Evolutionary conservation across 371 early-diverging fungal genomes (phyloP).

Genomic region (Gilbertella persicaria): DNA sequence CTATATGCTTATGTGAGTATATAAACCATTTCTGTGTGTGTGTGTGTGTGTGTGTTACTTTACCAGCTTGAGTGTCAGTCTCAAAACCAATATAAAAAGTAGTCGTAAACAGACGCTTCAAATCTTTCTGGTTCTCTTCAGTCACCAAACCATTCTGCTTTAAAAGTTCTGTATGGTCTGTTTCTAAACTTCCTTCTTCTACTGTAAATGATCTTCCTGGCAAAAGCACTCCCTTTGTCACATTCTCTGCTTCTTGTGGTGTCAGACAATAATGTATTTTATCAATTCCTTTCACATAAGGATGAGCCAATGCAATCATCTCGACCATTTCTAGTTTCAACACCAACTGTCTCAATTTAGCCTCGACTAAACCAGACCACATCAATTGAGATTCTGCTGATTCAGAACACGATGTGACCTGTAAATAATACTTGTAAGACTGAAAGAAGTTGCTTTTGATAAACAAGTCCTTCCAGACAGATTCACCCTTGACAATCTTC

Average conservation of each 20-base stretch:
- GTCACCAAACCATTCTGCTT: conserved; percentile 33
- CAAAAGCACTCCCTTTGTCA: conserved; percentile 61
- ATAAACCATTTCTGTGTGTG: not conserved
- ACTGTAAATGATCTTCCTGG: conserved; percentile 37
- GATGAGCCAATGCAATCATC: conserved; percentile 81
- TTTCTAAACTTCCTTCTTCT: conserved; percentile 46
- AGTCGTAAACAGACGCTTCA: conserved; percentile 63
- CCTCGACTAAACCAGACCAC: conserved; percentile 94
- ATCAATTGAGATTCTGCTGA: conserved; percentile 74
- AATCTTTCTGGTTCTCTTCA: conserved; percentile 35
- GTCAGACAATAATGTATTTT: conserved; percentile 62
- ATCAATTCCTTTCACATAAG: conserved; percentile 89
- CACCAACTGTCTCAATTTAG: conserved; percentile 90
- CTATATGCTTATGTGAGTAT: conserved; percentile 9
- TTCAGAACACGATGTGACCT: conserved; percentile 83
- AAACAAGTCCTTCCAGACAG: conserved; percentile 73
- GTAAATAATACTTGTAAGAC: conserved; percentile 89
- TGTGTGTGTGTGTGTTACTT: not conserved
- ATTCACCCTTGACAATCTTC: conserved; percentile 68
- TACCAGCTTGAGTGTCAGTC: conserved; percentile 61
- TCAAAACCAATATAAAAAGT: conserved; percentile 89
- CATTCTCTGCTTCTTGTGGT: conserved; percentile 66
- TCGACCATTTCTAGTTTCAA: conserved; percentile 86
- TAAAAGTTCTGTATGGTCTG: conserved; percentile 31
- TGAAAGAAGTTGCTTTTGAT: conserved; percentile 89